Evolutionary conservation across 1,284 basidiomycete species (phyloP).

Genomic region (Moesziomyces globuligerus): DNA sequence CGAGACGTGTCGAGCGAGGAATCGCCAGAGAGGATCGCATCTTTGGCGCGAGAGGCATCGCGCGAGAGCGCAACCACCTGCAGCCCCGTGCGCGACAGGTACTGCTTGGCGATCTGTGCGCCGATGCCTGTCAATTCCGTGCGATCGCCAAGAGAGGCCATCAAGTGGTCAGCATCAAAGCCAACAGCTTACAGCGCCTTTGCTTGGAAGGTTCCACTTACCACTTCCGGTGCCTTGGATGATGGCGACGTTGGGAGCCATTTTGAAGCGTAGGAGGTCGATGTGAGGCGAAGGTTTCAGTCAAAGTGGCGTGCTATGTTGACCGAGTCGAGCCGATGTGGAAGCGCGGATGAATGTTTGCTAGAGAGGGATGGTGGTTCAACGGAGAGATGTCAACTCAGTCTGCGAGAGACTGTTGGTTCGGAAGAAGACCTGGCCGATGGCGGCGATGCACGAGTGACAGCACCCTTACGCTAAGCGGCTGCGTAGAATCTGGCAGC

Average conservation of each 20-base stretch:
- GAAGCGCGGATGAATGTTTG: too few species aligned
- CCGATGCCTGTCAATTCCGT: constrained; percentile 36
- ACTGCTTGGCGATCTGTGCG: constrained; percentile 50
- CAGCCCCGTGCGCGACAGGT: constrained; percentile 68
- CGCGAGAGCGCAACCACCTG: constrained; percentile 70
- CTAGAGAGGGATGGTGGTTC: too few species aligned
- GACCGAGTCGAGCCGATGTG: too few species aligned
- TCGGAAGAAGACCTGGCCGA: constrained; percentile 2
- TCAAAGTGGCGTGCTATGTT: too few species aligned
- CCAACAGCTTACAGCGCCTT: too few species aligned
- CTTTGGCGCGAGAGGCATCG: constrained; percentile 58
- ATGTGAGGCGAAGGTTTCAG: not conserved
- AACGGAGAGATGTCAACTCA: too few species aligned
- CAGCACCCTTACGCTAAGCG: constrained; percentile 29
- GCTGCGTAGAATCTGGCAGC: constrained; percentile 1
- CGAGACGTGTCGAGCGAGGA: constrained; percentile 52
- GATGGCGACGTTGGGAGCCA: constrained; percentile 56
- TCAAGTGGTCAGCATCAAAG: too few species aligned
- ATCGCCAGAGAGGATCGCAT: constrained; percentile 61
- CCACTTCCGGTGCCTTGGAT: constrained; percentile 57
- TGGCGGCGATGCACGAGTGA: not conserved
- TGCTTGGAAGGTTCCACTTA: constrained; percentile 7
- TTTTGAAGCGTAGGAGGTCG: constrained; percentile 5
- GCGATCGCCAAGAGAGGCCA: not conserved
- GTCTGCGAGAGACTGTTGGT: not conserved